phyloP scores from a whole-genome alignment of 805 yeast species.

The Lipomyces mesembrius region DNA sequence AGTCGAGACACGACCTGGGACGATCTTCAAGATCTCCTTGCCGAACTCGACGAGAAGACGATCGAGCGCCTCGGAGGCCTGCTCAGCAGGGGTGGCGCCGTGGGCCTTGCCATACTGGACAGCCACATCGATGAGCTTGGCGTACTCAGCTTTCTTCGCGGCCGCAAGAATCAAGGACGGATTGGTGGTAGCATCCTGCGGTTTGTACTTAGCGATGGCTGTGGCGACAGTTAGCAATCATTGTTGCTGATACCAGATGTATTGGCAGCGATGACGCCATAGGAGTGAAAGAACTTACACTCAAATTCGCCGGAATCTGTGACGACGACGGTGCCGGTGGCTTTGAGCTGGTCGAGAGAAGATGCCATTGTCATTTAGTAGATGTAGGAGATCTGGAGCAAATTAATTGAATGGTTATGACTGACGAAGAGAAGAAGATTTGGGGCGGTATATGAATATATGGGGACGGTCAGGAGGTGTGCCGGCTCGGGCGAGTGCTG shows the following conservation, averaged over 20 bases:
- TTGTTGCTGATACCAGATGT: neutral
- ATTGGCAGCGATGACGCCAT: neutral
- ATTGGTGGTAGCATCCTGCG: constrained; percentile 99
- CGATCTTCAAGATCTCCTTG: constrained; percentile 85
- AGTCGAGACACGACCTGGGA: constrained; percentile 98
- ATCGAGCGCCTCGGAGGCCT: constrained; percentile 85
- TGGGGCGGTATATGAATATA: neutral
- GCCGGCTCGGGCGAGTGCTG: constrained; percentile 1
- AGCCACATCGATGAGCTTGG: constrained; percentile 87
- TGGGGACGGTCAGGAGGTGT: constrained; percentile 1
- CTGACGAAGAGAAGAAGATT: neutral
- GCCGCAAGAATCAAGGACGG: constrained; percentile 98
- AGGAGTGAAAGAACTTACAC: constrained; percentile 48
- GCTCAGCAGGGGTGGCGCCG: constrained; percentile 52
- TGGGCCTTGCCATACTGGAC: constrained; percentile 78
- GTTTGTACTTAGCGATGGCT: constrained; percentile 93
- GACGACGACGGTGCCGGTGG: constrained; percentile 94
- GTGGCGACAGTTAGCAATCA: constrained; percentile 3
- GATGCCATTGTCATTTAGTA: constrained; percentile 49
- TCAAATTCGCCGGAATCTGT: constrained; percentile 99
- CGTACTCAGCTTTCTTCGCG: constrained; percentile 84
- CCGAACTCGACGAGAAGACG: constrained; percentile 95
- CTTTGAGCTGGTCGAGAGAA: constrained; percentile 91
- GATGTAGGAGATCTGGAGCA: neutral
- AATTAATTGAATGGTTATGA: neutral